Evolutionary conservation across 768 basidiomycete species (phyloP).

Genomic region (Lactarius hatsudake): DNA sequence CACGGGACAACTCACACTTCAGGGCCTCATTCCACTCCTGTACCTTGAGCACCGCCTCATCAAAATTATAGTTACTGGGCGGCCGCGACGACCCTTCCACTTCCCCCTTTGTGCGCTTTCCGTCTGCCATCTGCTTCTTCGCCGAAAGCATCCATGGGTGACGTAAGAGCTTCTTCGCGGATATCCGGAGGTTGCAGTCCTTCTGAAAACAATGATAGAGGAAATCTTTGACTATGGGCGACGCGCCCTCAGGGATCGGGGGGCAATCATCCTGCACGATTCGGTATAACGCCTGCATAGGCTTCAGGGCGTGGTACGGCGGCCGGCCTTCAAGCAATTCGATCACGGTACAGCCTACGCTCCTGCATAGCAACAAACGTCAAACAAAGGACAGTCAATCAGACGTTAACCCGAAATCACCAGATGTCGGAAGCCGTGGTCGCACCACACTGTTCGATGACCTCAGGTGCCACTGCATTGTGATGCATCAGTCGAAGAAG

Average conservation of each 20-base stretch:
- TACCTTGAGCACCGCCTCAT: slow-evolving; percentile 91
- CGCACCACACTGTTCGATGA: slow-evolving; percentile 96
- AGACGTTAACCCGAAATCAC: slow-evolving; percentile 39
- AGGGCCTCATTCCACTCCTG: slow-evolving; percentile 99
- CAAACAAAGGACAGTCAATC: not conserved
- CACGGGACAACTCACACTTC: slow-evolving; percentile 57
- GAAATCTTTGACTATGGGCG: slow-evolving; percentile 94
- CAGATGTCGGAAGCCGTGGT: slow-evolving; percentile 98
- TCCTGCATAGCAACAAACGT: slow-evolving; percentile 40
- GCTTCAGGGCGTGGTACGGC: slow-evolving; percentile 92
- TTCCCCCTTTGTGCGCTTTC: slow-evolving; percentile 38
- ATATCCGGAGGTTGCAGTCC: slow-evolving; percentile 90
- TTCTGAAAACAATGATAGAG: slow-evolving; percentile 98
- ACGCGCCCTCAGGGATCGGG: slow-evolving; percentile 93
- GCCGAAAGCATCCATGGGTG: slow-evolving; percentile 97
- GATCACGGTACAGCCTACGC: slow-evolving; percentile 96
- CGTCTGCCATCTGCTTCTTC: slow-evolving; percentile 62
- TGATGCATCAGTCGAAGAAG: slow-evolving; percentile 9
- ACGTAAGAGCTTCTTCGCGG: slow-evolving; percentile 85
- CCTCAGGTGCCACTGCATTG: slow-evolving; percentile 88
- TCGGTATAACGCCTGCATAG: slow-evolving; percentile 97
- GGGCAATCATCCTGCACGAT: slow-evolving; percentile 99
- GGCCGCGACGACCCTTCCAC: slow-evolving; percentile 43
- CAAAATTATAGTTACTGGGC: slow-evolving; percentile 80
- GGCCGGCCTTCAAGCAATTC: slow-evolving; percentile 90